Evolutionary conservation across 2,329 filamentous ascomycete genomes (phyloP).

Genomic region (Proliferodiscus dingleyae): DNA sequence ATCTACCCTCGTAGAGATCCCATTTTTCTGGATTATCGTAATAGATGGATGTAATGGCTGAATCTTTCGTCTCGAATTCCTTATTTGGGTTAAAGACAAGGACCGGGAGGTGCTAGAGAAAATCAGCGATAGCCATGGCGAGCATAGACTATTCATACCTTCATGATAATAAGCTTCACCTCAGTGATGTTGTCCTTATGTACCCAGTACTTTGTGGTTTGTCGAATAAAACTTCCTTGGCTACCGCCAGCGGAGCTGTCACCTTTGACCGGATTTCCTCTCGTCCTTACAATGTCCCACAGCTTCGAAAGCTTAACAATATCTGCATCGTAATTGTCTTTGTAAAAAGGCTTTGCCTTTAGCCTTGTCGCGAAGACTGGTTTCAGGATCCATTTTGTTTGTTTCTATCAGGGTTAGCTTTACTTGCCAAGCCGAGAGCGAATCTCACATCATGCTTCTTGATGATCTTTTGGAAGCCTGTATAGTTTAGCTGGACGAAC

Average conservation of each 20-base stretch:
- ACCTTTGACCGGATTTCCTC: conserved; percentile 87
- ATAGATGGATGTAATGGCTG: conserved; percentile 97
- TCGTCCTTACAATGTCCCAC: conserved; percentile 89
- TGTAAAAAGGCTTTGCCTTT: conserved; percentile 96
- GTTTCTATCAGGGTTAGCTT: conserved; percentile 59
- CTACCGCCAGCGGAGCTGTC: conserved; percentile 86
- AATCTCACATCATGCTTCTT: conserved; percentile 91
- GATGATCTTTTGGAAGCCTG: conserved; percentile 99
- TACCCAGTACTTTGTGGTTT: conserved; percentile 99
- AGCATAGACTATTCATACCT: conserved; percentile 43
- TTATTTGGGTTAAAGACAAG: conserved; percentile 97
- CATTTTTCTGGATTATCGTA: conserved; percentile 93
- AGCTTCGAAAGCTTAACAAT: conserved; percentile 92
- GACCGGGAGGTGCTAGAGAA: conserved; percentile 74
- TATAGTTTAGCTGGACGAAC: conserved; percentile 98
- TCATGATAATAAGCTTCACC: conserved; percentile 93
- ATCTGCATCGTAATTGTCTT: conserved; percentile 96
- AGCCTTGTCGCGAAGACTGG: conserved; percentile 94
- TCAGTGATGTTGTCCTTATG: conserved; percentile 98
- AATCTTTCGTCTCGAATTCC: conserved; percentile 85
- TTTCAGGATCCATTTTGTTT: conserved; percentile 86
- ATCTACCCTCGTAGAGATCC: conserved; percentile 87
- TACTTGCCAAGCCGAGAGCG: background rate
- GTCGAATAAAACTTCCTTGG: conserved; percentile 92
- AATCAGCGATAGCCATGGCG: conserved; percentile 14